Evolutionary conservation across 306 rosid species (phyloP).

Genomic region (Cicer pinnatifidum): DNA sequence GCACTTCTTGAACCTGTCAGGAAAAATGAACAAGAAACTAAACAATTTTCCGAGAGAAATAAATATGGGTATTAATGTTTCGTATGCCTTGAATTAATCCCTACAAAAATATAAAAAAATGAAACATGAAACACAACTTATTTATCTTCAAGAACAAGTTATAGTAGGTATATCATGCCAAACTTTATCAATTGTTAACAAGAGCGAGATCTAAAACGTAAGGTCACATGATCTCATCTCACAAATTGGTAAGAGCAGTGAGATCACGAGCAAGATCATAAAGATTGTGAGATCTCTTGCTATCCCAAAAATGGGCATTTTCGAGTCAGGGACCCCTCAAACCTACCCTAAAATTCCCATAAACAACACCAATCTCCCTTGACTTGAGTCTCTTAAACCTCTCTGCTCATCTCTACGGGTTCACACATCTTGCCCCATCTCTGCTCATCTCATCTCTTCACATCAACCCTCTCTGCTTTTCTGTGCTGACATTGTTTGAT

Average conservation of each 20-base stretch:
- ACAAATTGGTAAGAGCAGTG: background rate
- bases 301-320: background rate
- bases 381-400: slow-evolving; percentile 8
- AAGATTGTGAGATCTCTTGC: background rate
- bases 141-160: slow-evolving; percentile 38
- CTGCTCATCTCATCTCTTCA: background rate
- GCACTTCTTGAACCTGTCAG: slow-evolving; percentile 85
- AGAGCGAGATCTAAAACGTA: background rate
- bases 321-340: background rate
- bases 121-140: slow-evolving; percentile 13
- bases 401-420: background rate
- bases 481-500: background rate
- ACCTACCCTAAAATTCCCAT: background rate
- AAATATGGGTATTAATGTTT: slow-evolving; percentile 6
- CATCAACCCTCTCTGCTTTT: slow-evolving; percentile 1
- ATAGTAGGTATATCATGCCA: slow-evolving; percentile 16
- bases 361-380: slow-evolving; percentile 3
- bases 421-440: background rate
- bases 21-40: slow-evolving; percentile 17
- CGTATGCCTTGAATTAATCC: background rate
- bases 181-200: slow-evolving; percentile 12
- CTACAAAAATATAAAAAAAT: background rate
- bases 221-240: background rate
- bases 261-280: background rate
- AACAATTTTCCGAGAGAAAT: slow-evolving; percentile 33